These are phyloP conservation scores for Botrytis medusae DNA, from an alignment of 2,329 filamentous ascomycete species.

Conservation along the genomic window DNA sequence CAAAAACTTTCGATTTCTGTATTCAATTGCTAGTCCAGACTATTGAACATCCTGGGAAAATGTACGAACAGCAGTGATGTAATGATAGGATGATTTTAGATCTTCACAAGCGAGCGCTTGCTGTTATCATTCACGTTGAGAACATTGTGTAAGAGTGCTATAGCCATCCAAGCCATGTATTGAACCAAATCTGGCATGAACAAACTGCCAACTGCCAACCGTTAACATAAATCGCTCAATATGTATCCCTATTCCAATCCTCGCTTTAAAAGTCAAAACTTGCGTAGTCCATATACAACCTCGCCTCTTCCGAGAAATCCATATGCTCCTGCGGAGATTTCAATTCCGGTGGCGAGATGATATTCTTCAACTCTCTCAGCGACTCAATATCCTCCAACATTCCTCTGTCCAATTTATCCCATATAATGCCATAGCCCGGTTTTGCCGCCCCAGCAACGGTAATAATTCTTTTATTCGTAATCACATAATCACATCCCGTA, in stretches of 20 bases:
- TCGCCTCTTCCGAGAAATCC: constrained; percentile 17
- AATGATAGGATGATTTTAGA: background rate
- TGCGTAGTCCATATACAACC: constrained; percentile 20
- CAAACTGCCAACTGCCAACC: no score
- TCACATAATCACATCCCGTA: constrained; percentile 45
- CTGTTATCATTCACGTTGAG: background rate
- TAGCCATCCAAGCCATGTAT: background rate
- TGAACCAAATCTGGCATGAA: background rate
- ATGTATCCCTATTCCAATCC: background rate
- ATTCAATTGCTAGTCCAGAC: background rate
- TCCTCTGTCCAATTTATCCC: constrained; percentile 41
- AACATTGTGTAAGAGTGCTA: background rate
- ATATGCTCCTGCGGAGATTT: constrained; percentile 18
- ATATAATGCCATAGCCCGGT: constrained; percentile 43
- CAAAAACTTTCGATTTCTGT: background rate
- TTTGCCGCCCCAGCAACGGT: constrained; percentile 39
- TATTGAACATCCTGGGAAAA: no score
- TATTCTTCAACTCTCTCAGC: constrained; percentile 25
- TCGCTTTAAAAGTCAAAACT: constrained; percentile 14
- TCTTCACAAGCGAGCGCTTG: background rate
- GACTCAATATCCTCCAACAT: constrained; percentile 42
- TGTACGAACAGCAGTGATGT: background rate
- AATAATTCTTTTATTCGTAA: constrained; percentile 41
- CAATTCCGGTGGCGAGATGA: constrained; percentile 17
- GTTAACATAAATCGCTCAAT: background rate